Evolutionary conservation across 2,329 filamentous ascomycete genomes (phyloP), one percentile per base, ranked within the genome.

Genomic region (Ceratocystiopsis minuta): DNA sequence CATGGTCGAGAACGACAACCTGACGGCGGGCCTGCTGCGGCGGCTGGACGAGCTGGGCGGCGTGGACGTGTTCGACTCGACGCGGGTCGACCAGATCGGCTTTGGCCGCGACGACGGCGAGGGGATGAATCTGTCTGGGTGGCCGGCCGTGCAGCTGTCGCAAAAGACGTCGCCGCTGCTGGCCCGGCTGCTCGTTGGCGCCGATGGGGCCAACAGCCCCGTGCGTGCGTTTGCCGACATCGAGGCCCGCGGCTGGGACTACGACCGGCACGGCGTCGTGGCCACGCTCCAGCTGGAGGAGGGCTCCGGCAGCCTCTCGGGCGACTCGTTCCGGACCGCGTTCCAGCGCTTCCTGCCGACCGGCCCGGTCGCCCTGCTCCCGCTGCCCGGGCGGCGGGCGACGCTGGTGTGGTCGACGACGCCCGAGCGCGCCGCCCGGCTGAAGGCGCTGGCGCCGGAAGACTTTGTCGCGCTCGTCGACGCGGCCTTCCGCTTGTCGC

Each of bases 371-470:
- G 90, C 90, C 16, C 77, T 96, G 62, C 73, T 98, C 2, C 90
- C 90, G 1, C 65, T 98, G 10, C 90, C 90, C 0, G 81, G 82
- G 16, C 80, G 82, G 48, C 72, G 75, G 55, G 79, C 87, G 5
- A 87, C 85, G 1, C 67, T 98, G 5, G 90, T 98, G 16, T 98
- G 90, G 90, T 92, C 86, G 6, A 96, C 87, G 1, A 90, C 83
- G 0, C 80, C 86, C 0, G 68, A 75, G 42, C 77, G 84, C 46
- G 90, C 88, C 1, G 69, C 80, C 0, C 67, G 79, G 42, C 68
- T 98, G 35, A 95, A 93, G 64, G 72, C 70, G 34, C 68, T 98
- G 5, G 64, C 76, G 0, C 58, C 76, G 0, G 63, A 66, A 39
- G 81, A 93, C 54, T 92, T 98, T 54, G 63, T 78, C 15, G 78